Evolutionary conservation across 305 asterid genomes (phyloP), one percentile per base, ranked within the genome.

Genomic region (Fraxinus paxiana): DNA sequence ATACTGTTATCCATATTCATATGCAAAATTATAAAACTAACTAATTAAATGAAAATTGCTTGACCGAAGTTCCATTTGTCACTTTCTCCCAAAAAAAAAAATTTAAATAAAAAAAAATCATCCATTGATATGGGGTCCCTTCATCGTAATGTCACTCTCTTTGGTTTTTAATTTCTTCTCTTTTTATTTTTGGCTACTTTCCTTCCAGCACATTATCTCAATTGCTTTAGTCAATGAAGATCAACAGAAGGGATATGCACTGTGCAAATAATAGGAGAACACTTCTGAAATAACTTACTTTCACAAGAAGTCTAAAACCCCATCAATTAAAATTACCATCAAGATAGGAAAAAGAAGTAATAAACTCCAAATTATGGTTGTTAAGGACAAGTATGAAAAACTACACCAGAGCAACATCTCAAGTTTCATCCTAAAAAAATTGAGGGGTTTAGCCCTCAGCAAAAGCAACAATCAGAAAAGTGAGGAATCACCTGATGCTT

Each of bases 401-500:
- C 0, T 63, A 30, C 34, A 63, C 72, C 72, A 10, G 24, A 10
- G 6, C 13, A 63, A 9, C 34, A 63, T 4, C 7, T 24, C 15
- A 61, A 18, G 70, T 61, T 61, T 61, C 70, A 22, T 61, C 1
- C 48, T 24, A 33, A 26, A 77, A 77, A 35, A 1, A n/a, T 6
- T 5, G 1, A 17, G 34, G 6, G 43, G 33, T 22, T 22, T 75
- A 15, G 56, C 12, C 78, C 61, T 12, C 78, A 12, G 34, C 34
- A 28, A 38, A 38, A 10, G 56, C 3, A 6, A 5, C 79, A 67
- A 38, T 17, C 65, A 72, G 43, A 80, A 59, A 81, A 76, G 41
- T 35, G 63, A 63, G 59, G 61, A 69, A 2, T 51, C n/a, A 95
- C 99, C 99, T 93, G 97, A 84, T 95, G 99, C 81, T 83, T 90